Conservation (phyloP, 2,329 filamentous ascomycete genomes). For the Madurella fahalii region DNA sequence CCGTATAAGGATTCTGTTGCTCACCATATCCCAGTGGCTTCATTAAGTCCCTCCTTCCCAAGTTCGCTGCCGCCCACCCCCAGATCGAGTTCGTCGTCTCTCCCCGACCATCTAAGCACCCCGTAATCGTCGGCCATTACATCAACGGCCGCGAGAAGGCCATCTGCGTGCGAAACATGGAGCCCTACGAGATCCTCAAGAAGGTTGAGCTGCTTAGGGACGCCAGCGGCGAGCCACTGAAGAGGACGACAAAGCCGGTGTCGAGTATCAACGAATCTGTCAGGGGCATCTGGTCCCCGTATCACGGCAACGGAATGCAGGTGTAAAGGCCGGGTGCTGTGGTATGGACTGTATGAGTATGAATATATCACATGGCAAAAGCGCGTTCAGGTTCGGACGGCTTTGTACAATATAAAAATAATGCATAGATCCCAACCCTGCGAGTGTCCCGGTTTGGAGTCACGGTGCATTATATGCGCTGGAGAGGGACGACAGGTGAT, state of each 20-base stretch:
- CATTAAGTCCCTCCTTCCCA: slow-evolving; percentile 69
- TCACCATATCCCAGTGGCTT: slow-evolving; percentile 59
- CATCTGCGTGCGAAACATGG: slow-evolving; percentile 84
- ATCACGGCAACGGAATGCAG: slow-evolving; percentile 56
- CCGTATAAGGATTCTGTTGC: background rate
- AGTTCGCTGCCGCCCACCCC: slow-evolving; percentile 77
- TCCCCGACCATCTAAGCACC: slow-evolving; percentile 84
- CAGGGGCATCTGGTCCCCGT: slow-evolving; percentile 67
- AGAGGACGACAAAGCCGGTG: slow-evolving; percentile 59
- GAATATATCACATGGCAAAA: slow-evolving; percentile 8
- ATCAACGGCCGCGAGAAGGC: slow-evolving; percentile 85
- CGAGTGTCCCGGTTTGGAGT: slow-evolving; percentile 1
- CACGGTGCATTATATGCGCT: background rate
- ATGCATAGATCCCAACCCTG: slow-evolving; percentile 1
- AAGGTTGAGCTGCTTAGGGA: slow-evolving; percentile 73
- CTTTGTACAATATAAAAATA: slow-evolving; percentile 12
- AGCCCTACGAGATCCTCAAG: slow-evolving; percentile 72
- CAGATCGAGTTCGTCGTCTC: slow-evolving; percentile 89
- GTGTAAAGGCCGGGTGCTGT: slow-evolving; percentile 38
- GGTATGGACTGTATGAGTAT: slow-evolving; percentile 8
- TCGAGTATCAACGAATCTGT: slow-evolving; percentile 62
- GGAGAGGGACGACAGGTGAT: background rate
- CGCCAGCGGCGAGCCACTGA: slow-evolving; percentile 71
- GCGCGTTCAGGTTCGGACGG: background rate
- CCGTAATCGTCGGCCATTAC: slow-evolving; percentile 83